These are phyloP conservation scores for Penicillium sp. DNA, from an alignment of 2,329 filamentous ascomycete genomes.

Conservation along the genomic window DNA sequence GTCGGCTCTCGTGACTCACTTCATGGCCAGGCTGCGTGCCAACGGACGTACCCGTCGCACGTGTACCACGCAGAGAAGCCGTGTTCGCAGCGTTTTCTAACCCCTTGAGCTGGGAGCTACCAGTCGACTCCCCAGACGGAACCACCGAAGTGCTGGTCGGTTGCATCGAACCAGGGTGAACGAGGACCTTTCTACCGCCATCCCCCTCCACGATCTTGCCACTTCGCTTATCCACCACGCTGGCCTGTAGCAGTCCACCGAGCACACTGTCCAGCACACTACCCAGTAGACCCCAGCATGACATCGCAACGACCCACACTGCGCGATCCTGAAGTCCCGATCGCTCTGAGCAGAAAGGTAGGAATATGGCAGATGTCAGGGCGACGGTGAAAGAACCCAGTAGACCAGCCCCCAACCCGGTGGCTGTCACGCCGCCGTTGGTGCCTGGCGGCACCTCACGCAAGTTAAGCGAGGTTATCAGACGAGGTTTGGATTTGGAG, in stretches of 20 bases:
- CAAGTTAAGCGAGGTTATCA: constrained; percentile 78
- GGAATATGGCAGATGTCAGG: constrained; percentile 63
- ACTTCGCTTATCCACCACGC: constrained; percentile 77
- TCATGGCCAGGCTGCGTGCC: constrained; percentile 18
- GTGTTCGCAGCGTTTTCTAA: constrained; percentile 32
- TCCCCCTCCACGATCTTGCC: constrained; percentile 89
- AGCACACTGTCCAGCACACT: constrained; percentile 86
- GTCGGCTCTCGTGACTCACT: constrained; percentile 57
- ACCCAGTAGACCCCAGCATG: constrained; percentile 72
- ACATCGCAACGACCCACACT: constrained; percentile 56
- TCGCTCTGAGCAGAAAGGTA: constrained; percentile 63
- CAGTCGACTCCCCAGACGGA: constrained; percentile 14
- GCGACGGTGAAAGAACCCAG: constrained; percentile 71
- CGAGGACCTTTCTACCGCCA: constrained; percentile 60
- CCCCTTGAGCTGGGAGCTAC: constrained; percentile 24
- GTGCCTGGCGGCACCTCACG: constrained; percentile 84
- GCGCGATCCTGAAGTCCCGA: constrained; percentile 54
- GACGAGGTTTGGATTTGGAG: constrained; percentile 69
- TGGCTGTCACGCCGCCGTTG: constrained; percentile 83
- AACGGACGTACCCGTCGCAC: constrained; percentile 14
- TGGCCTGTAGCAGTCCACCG: constrained; percentile 80
- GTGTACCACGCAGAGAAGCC: constrained; percentile 25
- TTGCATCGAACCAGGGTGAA: constrained; percentile 35
- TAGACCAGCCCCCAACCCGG: constrained; percentile 72
- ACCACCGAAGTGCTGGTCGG: constrained; percentile 13